Base-by-base conservation (phyloP, 768 basidiomycete genomes). In the Podaxis sp. region DNA sequence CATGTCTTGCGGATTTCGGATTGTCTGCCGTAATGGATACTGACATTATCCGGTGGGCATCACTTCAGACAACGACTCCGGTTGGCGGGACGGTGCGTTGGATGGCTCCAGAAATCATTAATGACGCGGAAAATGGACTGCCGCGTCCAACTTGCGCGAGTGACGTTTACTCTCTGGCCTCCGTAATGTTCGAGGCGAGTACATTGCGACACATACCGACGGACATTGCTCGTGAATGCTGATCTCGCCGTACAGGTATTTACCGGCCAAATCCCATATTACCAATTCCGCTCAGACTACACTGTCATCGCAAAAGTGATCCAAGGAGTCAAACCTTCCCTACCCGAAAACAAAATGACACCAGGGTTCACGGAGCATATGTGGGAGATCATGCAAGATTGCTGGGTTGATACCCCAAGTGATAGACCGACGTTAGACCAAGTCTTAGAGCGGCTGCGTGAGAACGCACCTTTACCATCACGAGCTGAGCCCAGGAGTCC, bases 1-100 rank as follows among this genome's bases (percentile, higher is more conserved):
- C 68, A 7, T 65, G 64, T 33, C 48, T 71, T 4, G 67, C 65
- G 2, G 70, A 69, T 54, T 70, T 71, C 39, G 69, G 70, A 5
- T 57, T 71, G 1, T 68, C 70, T 4, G 17, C 22, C 2, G 38
- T 59, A 3, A 19, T 42, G 4, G 9, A 30, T 28, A 12, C 30
- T 19, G 30, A 30, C 30, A 33, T 33, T 33, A 33, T 33, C 8
- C 30, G 30, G 8, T 33, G 30, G 30, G 30, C 8, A 2, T 33
- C 30, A 9, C 30, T 33, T 42, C 28, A 44, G 44, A 51, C 57
- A 11, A 13, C n/a, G n/a, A 17, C 26, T 33, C 44, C 28, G 17
- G 42, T 17, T 17, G 58, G 42, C 12, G 44, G 46, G 5, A 59
- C 58, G 4, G 15, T 19, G 17, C 42, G 24, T 1, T 59, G 40